Conservation (phyloP, 2,329 filamentous ascomycete genomes). For the Exophiala oligosperma region DNA sequence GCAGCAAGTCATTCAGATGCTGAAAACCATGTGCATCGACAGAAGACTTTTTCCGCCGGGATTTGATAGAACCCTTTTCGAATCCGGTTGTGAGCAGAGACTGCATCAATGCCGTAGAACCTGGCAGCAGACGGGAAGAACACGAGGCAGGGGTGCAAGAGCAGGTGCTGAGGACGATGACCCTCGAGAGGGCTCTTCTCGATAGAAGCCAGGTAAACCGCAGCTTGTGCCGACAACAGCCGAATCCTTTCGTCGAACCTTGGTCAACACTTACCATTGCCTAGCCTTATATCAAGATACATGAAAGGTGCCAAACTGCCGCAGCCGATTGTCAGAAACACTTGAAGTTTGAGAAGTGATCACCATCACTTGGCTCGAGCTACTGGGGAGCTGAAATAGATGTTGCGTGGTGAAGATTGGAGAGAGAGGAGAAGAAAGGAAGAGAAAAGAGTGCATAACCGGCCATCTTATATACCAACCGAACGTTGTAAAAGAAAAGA, state of each 20-base stretch:
- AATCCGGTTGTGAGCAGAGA: conserved; percentile 21
- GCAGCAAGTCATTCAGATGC: conserved; percentile 15
- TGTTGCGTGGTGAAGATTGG: too few relatives aligned
- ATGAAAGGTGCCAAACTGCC: too few relatives aligned
- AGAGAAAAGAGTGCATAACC: too few relatives aligned
- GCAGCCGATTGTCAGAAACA: too few relatives aligned
- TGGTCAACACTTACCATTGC: background rate
- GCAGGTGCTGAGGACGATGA: conserved; percentile 11
- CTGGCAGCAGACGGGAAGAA: conserved; percentile 24
- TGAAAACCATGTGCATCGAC: conserved; percentile 21
- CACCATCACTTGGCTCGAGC: too few relatives aligned
- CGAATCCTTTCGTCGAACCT: background rate
- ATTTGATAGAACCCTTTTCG: conserved; percentile 10
- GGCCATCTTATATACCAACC: background rate
- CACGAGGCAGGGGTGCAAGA: conserved; percentile 13
- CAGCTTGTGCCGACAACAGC: conserved; percentile 6
- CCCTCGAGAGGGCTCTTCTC: background rate
- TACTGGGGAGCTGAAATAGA: too few relatives aligned
- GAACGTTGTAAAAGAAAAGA: too few relatives aligned
- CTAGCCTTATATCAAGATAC: too few relatives aligned
- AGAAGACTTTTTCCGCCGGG: conserved; percentile 18
- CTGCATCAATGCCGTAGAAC: conserved; percentile 24
- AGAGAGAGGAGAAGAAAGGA: too few relatives aligned
- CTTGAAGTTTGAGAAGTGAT: too few relatives aligned
- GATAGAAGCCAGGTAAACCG: background rate